Conservation (phyloP, 148 eudicot genomes). For the Euryodendron excelsum region DNA sequence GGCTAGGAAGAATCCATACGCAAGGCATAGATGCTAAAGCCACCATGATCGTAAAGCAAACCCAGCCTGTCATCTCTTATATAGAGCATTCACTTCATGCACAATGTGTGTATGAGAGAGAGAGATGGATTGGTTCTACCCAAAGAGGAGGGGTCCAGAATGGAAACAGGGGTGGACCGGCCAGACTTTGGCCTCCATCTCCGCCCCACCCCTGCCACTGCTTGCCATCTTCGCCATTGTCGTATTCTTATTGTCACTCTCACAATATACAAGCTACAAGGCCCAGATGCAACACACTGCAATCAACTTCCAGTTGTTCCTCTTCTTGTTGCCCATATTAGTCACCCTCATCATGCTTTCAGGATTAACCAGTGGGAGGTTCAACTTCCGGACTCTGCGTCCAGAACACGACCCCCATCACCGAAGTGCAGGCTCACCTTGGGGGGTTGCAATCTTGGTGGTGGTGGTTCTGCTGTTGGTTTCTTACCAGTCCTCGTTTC, state of each 20-base stretch:
- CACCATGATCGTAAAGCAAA: constrained; percentile 23
- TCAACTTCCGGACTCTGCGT: constrained; percentile 21
- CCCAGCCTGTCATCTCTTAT: neutral
- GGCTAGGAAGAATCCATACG: constrained; percentile 27
- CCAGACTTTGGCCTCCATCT: constrained; percentile 39
- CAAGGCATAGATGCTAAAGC: constrained; percentile 56
- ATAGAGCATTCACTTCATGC: constrained; percentile 8
- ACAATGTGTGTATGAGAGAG: neutral
- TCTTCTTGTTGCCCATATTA: constrained; percentile 41
- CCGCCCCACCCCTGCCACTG: constrained; percentile 60
- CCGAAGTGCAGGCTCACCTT: constrained; percentile 35
- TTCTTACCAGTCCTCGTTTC: constrained; percentile 48
- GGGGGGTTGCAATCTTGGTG: constrained; percentile 49
- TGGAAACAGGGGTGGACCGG: constrained; percentile 48
- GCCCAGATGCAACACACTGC: constrained; percentile 33
- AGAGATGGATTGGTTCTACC: constrained; percentile 46
- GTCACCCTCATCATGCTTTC: constrained; percentile 40
- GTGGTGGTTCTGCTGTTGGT: constrained; percentile 46
- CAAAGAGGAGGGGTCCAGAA: constrained; percentile 38
- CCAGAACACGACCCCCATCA: neutral
- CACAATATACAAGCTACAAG: constrained; percentile 50
- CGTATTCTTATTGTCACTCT: constrained; percentile 44
- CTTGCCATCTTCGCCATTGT: constrained; percentile 63
- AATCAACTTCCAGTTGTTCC: constrained; percentile 39
- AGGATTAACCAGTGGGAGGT: constrained; percentile 31